These are phyloP conservation scores for Aspergillus texensis DNA, from an alignment of 2,329 filamentous ascomycete genomes.

Conservation along the genomic window DNA sequence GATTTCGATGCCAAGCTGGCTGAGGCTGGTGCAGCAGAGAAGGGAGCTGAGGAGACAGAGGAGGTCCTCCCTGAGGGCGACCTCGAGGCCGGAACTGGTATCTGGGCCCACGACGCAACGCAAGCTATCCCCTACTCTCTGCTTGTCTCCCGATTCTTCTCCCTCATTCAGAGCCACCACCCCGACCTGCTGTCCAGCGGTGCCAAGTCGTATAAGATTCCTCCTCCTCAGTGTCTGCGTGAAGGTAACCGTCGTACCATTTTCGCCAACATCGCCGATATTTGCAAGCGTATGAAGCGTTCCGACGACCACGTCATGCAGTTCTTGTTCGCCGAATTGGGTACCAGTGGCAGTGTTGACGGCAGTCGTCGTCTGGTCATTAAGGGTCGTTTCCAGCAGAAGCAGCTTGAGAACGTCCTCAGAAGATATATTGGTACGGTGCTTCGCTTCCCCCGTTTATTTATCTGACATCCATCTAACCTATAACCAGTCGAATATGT, in stretches of 20 bases:
- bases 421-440: slow-evolving; percentile 87
- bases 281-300: slow-evolving; percentile 99
- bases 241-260: slow-evolving; percentile 99
- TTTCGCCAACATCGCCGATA: slow-evolving; percentile 98
- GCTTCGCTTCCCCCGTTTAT: neutral
- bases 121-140: slow-evolving; percentile 80
- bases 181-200: slow-evolving; percentile 89
- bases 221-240: slow-evolving; percentile 95
- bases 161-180: slow-evolving; percentile 90
- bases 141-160: slow-evolving; percentile 91
- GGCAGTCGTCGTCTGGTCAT: slow-evolving; percentile 92
- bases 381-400: slow-evolving; percentile 99
- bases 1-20: slow-evolving; percentile 71
- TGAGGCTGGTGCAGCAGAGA: slow-evolving; percentile 61
- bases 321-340: slow-evolving; percentile 97
- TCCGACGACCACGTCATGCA: slow-evolving; percentile 96
- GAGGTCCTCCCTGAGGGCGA: slow-evolving; percentile 69
- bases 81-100: slow-evolving; percentile 82
- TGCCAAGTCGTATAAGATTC: slow-evolving; percentile 97
- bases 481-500: slow-evolving; percentile 78
- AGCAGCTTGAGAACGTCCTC: slow-evolving; percentile 97
- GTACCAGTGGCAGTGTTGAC: slow-evolving; percentile 94
- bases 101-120: slow-evolving; percentile 82
- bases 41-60: slow-evolving; percentile 60
- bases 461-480: neutral